Base-by-base conservation (phyloP, 2,329 filamentous ascomycete genomes). In the Achaetomium macrosporum region DNA sequence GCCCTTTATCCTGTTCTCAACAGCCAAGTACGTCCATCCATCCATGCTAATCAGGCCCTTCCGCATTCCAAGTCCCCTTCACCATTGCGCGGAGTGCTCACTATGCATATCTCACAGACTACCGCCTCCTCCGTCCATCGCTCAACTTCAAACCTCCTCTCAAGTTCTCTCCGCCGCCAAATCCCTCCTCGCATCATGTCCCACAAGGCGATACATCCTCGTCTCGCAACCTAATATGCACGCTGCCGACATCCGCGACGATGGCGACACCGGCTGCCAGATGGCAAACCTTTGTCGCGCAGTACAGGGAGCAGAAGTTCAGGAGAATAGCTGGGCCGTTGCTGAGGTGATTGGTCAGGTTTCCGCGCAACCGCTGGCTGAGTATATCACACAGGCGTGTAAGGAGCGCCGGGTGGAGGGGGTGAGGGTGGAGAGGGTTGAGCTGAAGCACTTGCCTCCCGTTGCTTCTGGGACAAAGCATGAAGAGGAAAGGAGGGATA, bases 1-100 rank as follows among this genome's bases (percentile, higher is more conserved):
- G 50, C 92, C 93, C 16, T 93, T 96, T 70, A 80, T 96, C 67
- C 74, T 96, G 60, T 85, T 95, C 69, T 96, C 92, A 31, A 92
- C 86, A 42, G 80, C 86, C 57, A 76, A 84, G 91, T 96, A 84
- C 64, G 85, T 65, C 50, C 56, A 41, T 45, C 41, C 25, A 35
- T 31, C 44, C 39, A 16, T 39, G 5, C 19, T 13, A 6, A 16
- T 12, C 15, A 9, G 20, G 17, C 8, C 30, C 19, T 30, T 16
- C 42, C 7, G 16, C 16, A 15, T 9, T 19, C 44, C n/a, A 31
- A 15, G 19, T 15, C 35, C 25, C 30, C 9, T 35, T 11, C 13
- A 35, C 11, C 5, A 8, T 37, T n/a, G 15, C 15, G n/a, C 7
- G n/a, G 13, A 13, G 35, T n/a, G 35, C 35, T 37, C 15, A 37